Evolutionary conservation across 2,329 filamentous ascomycete species (phyloP).

Genomic region (Penicillium sp.): DNA sequence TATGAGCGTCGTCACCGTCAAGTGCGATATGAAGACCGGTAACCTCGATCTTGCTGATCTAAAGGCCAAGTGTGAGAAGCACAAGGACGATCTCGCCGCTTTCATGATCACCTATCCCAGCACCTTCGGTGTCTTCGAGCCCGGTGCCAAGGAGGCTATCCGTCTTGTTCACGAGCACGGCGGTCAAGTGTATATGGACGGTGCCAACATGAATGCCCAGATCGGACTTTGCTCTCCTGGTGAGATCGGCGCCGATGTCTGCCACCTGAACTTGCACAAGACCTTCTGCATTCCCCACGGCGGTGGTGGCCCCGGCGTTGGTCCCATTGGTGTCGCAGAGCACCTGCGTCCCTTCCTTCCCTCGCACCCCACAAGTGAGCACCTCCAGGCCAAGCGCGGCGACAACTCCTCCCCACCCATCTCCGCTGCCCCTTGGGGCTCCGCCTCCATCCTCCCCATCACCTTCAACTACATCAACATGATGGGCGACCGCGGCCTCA

Average conservation of each 20-base stretch:
- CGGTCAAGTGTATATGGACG: conserved; percentile 97
- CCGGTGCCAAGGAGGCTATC: conserved; percentile 79
- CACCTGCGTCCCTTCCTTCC: conserved; percentile 77
- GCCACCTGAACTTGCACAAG: conserved; percentile 97
- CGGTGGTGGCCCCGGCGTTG: conserved; percentile 88
- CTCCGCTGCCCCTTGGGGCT: conserved; percentile 80
- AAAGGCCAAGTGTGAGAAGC: conserved; percentile 82
- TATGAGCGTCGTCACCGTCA: conserved; percentile 89
- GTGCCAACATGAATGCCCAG: conserved; percentile 97
- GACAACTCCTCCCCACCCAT: conserved; percentile 62
- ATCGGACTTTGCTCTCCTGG: conserved; percentile 93
- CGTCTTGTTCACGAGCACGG: conserved; percentile 81
- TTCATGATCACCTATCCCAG: conserved; percentile 98
- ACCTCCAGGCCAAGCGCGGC: conserved; percentile 39
- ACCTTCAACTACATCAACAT: conserved; percentile 93
- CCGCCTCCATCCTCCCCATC: conserved; percentile 88
- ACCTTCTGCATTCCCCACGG: conserved; percentile 98
- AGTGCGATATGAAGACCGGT: conserved; percentile 81
- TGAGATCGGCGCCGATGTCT: conserved; percentile 93
- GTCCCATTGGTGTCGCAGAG: conserved; percentile 85
- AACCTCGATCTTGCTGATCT: conserved; percentile 87
- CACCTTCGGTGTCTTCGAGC: conserved; percentile 94
- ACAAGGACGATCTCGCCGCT: conserved; percentile 79
- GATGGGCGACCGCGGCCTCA: conserved; percentile 82
- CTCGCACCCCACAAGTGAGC: conserved; percentile 61